Percentiles rank a stretch among this genome's conserved stretches.
Conservation (phyloP, 2,329 filamentous ascomycete genomes). For the Chaetomiaceae sp. region DNA sequence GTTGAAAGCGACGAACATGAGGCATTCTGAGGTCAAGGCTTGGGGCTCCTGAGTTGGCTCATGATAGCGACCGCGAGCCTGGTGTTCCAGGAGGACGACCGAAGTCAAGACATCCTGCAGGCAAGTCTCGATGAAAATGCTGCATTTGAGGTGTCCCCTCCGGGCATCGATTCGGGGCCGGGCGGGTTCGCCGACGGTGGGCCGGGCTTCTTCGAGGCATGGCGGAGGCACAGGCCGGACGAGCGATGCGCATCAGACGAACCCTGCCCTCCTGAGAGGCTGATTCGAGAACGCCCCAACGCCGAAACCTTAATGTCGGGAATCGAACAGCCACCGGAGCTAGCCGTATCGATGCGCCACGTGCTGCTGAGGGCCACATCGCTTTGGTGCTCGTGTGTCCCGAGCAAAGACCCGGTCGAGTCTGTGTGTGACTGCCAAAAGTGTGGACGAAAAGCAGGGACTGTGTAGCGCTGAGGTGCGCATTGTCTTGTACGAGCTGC, state of each 20-base stretch:
- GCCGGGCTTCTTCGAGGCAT: conserved; percentile 8
- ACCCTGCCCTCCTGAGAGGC: background rate
- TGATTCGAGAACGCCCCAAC: background rate
- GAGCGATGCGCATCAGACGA: conserved; percentile 13
- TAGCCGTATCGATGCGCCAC: conserved; percentile 14
- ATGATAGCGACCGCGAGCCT: no score
- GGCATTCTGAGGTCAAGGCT: no score
- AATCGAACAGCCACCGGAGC: conserved; percentile 11
- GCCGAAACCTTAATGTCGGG: conserved; percentile 7
- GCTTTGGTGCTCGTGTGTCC: background rate
- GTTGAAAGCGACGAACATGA: background rate
- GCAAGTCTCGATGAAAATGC: no score
- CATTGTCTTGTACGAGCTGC: background rate
- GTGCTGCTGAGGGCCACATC: conserved; percentile 1
- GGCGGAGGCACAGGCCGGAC: conserved; percentile 17
- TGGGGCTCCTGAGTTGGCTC: no score
- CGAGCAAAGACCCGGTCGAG: background rate
- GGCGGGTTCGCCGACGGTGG: conserved; percentile 1
- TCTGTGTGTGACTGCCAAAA: background rate
- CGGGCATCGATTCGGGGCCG: conserved; percentile 8
- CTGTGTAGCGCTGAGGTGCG: conserved; percentile 6
- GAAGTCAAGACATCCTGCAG: no score
- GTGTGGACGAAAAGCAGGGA: background rate
- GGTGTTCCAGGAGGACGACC: no score
- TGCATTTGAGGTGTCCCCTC: no score